Percentiles rank a stretch among this genome's conserved stretches.
Conservation (phyloP, 345 rosid species). For the Nasturtium officinale region DNA sequence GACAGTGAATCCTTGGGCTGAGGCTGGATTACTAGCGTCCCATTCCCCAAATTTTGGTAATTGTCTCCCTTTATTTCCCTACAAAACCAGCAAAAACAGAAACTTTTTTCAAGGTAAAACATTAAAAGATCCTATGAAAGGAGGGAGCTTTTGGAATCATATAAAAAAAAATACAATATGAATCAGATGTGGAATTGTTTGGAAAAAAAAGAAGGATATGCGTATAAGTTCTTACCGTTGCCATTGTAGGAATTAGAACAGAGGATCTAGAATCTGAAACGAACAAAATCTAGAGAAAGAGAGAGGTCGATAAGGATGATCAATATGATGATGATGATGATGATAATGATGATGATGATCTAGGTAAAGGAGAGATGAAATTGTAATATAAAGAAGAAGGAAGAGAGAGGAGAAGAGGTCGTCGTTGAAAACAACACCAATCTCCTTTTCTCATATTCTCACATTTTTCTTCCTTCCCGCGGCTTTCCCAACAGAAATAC, state of each 20-base stretch:
- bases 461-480: conserved; percentile 40
- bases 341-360: conserved; percentile 9
- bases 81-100: neutral
- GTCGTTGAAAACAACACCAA: conserved; percentile 32
- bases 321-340: neutral
- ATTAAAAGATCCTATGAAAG: neutral
- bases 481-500: conserved; percentile 39
- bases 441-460: conserved; percentile 24
- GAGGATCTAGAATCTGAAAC: conserved; percentile 17
- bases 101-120: neutral
- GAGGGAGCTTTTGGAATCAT: neutral
- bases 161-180: neutral
- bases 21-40: conserved; percentile 91
- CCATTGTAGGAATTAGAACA: conserved; percentile 32
- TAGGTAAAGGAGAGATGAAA: conserved; percentile 22
- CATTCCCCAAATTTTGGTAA: conserved; percentile 98
- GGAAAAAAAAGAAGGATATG: neutral
- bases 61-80: conserved; percentile 77
- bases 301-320: neutral
- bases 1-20: conserved; percentile 95
- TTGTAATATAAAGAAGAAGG: conserved; percentile 10
- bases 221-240: conserved; percentile 28
- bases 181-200: neutral
- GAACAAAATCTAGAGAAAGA: conserved; percentile 4
- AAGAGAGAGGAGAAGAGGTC: conserved; percentile 30